These are phyloP conservation scores for Pythium grandisporangium DNA, from an alignment of 352 stramenopile genomes.

Conservation along the genomic window DNA sequence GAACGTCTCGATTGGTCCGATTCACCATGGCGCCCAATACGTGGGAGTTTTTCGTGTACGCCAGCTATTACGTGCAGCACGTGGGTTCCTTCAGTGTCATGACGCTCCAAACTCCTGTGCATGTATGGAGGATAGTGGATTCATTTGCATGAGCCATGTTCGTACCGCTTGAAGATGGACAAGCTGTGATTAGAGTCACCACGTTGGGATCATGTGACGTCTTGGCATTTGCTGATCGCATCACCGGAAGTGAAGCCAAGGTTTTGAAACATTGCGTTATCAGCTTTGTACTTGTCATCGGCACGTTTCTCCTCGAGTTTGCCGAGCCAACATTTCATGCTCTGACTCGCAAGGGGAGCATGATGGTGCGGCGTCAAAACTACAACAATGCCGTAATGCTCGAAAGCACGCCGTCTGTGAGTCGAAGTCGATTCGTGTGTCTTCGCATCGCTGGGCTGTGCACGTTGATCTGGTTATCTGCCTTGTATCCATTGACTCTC, in stretches of 20 bases:
- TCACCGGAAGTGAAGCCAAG: neutral
- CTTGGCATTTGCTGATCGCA: neutral
- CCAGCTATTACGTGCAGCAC: slow-evolving; percentile 52
- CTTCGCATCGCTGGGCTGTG: neutral
- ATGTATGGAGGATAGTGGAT: neutral
- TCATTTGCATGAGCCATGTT: neutral
- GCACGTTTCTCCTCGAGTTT: neutral
- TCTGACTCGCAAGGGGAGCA: too few species aligned
- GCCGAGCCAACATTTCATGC: too few species aligned
- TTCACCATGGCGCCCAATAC: slow-evolving; percentile 47
- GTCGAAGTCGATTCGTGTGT: too few species aligned
- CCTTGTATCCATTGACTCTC: neutral
- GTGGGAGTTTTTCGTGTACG: slow-evolving; percentile 60
- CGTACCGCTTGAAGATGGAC: neutral
- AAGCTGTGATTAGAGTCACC: neutral
- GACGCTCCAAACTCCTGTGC: too few species aligned
- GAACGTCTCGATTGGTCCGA: slow-evolving; percentile 27
- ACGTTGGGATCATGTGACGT: neutral
- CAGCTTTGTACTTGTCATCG: neutral
- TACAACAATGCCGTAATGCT: too few species aligned
- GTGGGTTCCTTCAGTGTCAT: slow-evolving; percentile 11
- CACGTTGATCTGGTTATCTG: neutral
- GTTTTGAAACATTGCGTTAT: neutral
- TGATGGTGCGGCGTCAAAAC: too few species aligned
- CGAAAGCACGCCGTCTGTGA: too few species aligned